These are phyloP conservation scores for Aspergillus texensis DNA, from an alignment of 2,329 filamentous ascomycete species.

Conservation along the genomic window DNA sequence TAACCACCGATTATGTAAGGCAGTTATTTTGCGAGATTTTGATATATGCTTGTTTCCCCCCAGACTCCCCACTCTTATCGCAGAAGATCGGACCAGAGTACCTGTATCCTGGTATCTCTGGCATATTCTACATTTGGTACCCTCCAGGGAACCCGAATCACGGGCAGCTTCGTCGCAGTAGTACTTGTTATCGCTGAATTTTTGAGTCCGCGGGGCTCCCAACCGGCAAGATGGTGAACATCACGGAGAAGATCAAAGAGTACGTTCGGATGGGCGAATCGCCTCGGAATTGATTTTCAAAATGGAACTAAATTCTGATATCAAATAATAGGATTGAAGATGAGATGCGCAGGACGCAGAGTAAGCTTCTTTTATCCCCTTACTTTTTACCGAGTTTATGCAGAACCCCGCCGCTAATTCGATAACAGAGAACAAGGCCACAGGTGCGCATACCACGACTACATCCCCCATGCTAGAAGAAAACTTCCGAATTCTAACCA, in stretches of 20 bases:
- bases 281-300: constrained; percentile 4
- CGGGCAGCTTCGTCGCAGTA: not conserved
- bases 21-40: constrained; percentile 6
- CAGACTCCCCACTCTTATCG: constrained; percentile 3
- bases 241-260: constrained; percentile 99
- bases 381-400: constrained; percentile 8
- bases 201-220: constrained; percentile 28
- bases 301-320: constrained; percentile 12
- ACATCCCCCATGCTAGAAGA: not conserved
- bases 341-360: constrained; percentile 99
- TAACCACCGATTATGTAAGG: not conserved
- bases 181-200: not conserved
- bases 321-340: constrained; percentile 80
- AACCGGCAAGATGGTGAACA: constrained; percentile 82
- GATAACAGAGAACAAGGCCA: constrained; percentile 90
- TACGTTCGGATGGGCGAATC: constrained; percentile 44
- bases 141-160: not conserved
- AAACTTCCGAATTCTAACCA: constrained; percentile 3
- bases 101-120: not conserved
- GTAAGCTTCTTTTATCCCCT: constrained; percentile 56
- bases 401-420: constrained; percentile 37
- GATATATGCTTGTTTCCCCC: not conserved
- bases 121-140: no score
- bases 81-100: not conserved
- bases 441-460: constrained; percentile 64